Conservation (phyloP, 441 rosid species). For the Populus trichocarpa region DNA sequence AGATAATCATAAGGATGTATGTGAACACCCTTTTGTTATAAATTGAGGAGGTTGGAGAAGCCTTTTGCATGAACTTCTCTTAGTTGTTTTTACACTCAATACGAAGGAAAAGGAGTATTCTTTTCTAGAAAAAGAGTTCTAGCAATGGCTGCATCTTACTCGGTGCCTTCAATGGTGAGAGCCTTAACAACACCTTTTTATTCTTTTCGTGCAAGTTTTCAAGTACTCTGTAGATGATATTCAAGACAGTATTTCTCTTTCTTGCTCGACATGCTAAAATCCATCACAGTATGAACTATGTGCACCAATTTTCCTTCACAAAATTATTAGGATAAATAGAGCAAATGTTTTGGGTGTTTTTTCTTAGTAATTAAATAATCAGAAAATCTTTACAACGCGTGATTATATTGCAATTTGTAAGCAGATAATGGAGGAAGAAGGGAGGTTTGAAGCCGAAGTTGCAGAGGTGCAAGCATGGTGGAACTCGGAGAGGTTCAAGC, state of each 20-base stretch:
- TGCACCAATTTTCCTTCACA: not conserved
- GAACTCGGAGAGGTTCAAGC: constrained; percentile 91
- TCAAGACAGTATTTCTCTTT: not conserved
- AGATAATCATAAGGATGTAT: not conserved
- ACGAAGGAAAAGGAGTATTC: constrained; percentile 1
- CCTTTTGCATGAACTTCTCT: constrained; percentile 31
- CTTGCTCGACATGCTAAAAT: not conserved
- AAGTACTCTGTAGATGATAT: too few relatives aligned
- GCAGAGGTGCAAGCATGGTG: constrained; percentile 95
- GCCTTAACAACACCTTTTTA: not conserved
- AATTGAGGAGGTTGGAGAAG: constrained; percentile 25
- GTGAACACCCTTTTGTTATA: constrained; percentile 24
- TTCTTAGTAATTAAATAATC: too few relatives aligned
- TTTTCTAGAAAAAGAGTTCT: constrained; percentile 21
- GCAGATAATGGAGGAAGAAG: constrained; percentile 82
- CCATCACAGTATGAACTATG: not conserved
- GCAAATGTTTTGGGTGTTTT: too few relatives aligned
- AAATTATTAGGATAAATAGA: too few relatives aligned
- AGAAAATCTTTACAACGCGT: not conserved
- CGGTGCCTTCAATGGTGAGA: constrained; percentile 83
- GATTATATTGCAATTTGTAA: not conserved
- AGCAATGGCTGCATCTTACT: constrained; percentile 87
- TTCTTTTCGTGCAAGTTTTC: not conserved
- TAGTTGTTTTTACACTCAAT: constrained; percentile 6
- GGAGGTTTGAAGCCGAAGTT: constrained; percentile 79